Evolutionary conservation across 2,329 filamentous ascomycete genomes (phyloP).

Genomic region (Hypoxylon sp.): DNA sequence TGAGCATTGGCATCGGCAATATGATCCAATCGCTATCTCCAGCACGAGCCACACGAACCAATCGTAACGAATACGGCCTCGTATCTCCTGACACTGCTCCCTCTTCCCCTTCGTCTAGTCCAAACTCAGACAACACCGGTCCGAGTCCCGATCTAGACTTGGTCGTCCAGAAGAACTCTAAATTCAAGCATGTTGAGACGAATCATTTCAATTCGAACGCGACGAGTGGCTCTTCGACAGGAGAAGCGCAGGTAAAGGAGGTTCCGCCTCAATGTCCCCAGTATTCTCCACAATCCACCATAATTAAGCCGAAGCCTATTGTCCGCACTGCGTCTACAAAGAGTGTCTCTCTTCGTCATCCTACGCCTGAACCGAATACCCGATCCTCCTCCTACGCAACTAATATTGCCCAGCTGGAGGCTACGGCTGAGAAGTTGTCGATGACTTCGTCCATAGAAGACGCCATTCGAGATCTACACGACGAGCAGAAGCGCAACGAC

Average conservation of each 20-base stretch:
- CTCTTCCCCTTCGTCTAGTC: constrained; percentile 44
- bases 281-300: constrained; percentile 41
- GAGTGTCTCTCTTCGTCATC: constrained; percentile 67
- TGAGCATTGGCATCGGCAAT: constrained; percentile 45
- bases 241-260: constrained; percentile 34
- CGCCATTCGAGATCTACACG: constrained; percentile 80
- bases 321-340: constrained; percentile 64
- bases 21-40: constrained; percentile 56
- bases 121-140: constrained; percentile 31
- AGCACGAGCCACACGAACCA: constrained; percentile 49
- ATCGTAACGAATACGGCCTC: constrained; percentile 53
- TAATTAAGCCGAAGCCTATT: constrained; percentile 60
- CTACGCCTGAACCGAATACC: constrained; percentile 73
- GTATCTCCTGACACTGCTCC: constrained; percentile 49
- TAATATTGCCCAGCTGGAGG: constrained; percentile 82
- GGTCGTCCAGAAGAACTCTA: constrained; percentile 35
- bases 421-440: constrained; percentile 80
- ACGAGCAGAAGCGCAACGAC: constrained; percentile 78
- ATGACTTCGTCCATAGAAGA: constrained; percentile 82
- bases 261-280: constrained; percentile 28
- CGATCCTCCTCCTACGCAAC: constrained; percentile 73
- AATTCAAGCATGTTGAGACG: constrained; percentile 27
- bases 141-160: constrained; percentile 35
- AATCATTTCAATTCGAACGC: constrained; percentile 33
- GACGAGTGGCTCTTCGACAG: constrained; percentile 25